phyloP scores from a whole-genome alignment of 495 filamentous ascomycete species.

The Aspergillus nanangensis region DNA sequence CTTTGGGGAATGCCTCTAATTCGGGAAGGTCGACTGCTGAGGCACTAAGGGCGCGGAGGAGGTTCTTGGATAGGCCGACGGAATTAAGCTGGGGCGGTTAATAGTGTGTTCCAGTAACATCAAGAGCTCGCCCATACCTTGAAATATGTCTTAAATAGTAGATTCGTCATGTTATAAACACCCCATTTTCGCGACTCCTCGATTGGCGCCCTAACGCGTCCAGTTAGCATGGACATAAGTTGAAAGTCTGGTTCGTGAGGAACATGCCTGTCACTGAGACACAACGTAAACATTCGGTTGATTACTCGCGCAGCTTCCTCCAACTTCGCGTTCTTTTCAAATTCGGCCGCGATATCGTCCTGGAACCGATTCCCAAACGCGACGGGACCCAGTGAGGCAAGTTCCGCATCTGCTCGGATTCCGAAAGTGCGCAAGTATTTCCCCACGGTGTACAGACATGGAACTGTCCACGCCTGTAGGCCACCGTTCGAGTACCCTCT shows the following conservation, averaged over 20 bases:
- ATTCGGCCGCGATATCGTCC: slow-evolving; percentile 70
- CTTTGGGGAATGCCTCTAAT: slow-evolving; percentile 69
- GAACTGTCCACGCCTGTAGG: slow-evolving; percentile 82
- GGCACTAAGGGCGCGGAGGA: slow-evolving; percentile 74
- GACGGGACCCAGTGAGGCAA: slow-evolving; percentile 34
- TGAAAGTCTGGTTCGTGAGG: slow-evolving; percentile 2
- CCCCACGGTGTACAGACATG: slow-evolving; percentile 78
- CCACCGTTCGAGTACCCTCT: slow-evolving; percentile 65
- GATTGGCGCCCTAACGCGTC: slow-evolving; percentile 63
- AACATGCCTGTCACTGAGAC: slow-evolving; percentile 79
- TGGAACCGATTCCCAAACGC: slow-evolving; percentile 51
- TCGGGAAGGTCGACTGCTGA: slow-evolving; percentile 71
- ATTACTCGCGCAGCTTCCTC: slow-evolving; percentile 86
- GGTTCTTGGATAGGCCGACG: slow-evolving; percentile 83
- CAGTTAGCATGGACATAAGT: slow-evolving; percentile 14
- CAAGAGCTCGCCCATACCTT: slow-evolving; percentile 51
- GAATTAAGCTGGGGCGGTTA: slow-evolving; percentile 59
- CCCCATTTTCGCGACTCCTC: slow-evolving; percentile 97
- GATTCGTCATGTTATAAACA: slow-evolving; percentile 85
- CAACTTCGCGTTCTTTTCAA: slow-evolving; percentile 70
- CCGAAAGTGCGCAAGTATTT: slow-evolving; percentile 84
- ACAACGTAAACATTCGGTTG: slow-evolving; percentile 83
- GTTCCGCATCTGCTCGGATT: slow-evolving; percentile 71
- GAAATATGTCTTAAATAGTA: slow-evolving; percentile 98
- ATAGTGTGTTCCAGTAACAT: neutral